These are phyloP conservation scores for Francoa sonchifolia DNA, from an alignment of 441 rosid genomes.

Conservation along the genomic window DNA sequence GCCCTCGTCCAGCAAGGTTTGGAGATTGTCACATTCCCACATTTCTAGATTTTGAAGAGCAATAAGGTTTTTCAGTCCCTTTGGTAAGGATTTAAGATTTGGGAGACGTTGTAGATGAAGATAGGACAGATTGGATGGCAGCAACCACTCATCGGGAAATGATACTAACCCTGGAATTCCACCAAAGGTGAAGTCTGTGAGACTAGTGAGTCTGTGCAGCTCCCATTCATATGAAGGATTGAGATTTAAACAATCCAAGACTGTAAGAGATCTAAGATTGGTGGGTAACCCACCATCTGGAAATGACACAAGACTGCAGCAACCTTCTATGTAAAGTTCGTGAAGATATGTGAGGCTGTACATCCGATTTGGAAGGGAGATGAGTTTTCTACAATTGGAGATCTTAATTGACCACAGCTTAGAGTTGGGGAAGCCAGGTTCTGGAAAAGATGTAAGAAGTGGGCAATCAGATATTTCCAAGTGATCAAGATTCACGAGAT, in stretches of 20 bases:
- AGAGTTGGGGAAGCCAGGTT: conserved; percentile 1
- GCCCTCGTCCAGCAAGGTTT: conserved; percentile 5
- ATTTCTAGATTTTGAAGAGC: conserved; percentile 12
- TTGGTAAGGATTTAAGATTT: conserved; percentile 3
- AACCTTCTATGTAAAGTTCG: not conserved
- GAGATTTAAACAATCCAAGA: conserved; percentile 13
- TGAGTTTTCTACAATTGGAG: conserved; percentile 2
- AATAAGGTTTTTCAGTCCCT: conserved; percentile 12
- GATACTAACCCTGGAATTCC: conserved; percentile 11
- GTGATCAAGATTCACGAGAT: conserved; percentile 5
- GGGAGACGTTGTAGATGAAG: conserved; percentile 9
- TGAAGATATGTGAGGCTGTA: conserved; percentile 4
- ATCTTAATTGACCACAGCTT: not conserved
- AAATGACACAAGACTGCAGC: conserved; percentile 9
- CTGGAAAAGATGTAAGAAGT: not conserved
- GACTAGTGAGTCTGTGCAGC: conserved; percentile 12
- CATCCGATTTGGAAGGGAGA: not conserved
- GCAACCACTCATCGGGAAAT: conserved; percentile 16
- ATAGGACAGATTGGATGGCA: conserved; percentile 16
- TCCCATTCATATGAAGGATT: conserved; percentile 14
- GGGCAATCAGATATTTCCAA: conserved; percentile 6
- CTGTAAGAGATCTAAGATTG: conserved; percentile 1
- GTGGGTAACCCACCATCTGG: conserved; percentile 13
- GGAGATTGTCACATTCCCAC: conserved; percentile 13
- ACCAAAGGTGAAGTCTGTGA: conserved; percentile 10